Percentiles rank a stretch among this genome's conserved stretches.
Evolutionary conservation across 1,284 basidiomycete genomes (phyloP).

Genomic region (Takashimella koratensis): DNA sequence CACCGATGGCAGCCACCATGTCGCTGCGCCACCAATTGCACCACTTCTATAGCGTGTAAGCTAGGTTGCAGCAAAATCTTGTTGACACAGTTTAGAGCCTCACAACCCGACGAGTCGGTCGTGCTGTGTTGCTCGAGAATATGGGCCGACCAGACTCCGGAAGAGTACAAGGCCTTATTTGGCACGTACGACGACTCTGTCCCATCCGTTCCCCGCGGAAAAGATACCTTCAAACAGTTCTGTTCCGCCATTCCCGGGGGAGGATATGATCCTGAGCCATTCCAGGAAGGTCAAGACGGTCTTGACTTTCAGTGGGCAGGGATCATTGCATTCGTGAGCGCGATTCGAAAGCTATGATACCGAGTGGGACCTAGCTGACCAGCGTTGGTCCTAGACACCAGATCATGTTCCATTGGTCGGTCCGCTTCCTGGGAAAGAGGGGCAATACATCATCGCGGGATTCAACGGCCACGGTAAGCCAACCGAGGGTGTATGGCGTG

Average conservation of each 20-base stretch:
- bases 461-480: slow-evolving; percentile 43
- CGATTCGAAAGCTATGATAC: no score
- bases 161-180: not conserved
- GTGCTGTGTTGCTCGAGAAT: slow-evolving; percentile 20
- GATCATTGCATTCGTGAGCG: not conserved
- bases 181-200: not conserved
- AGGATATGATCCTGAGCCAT: not conserved
- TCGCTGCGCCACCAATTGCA: slow-evolving; percentile 30
- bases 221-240: not conserved
- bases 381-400: slow-evolving; percentile 27
- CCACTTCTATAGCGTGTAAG: slow-evolving; percentile 40
- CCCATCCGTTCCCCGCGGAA: not conserved
- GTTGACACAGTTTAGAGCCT: slow-evolving; percentile 11
- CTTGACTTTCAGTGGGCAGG: not conserved
- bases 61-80: not conserved
- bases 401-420: slow-evolving; percentile 41
- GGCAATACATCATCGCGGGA: slow-evolving; percentile 38
- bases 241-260: not conserved
- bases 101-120: slow-evolving; percentile 32
- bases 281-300: not conserved
- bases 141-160: not conserved
- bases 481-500: no score
- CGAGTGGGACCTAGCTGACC: no score
- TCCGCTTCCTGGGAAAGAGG: slow-evolving; percentile 25
- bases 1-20: slow-evolving; percentile 25